A percentile compares a stretch with the other conserved stretches of the same genome.
phyloP scores from a whole-genome alignment of 2,329 filamentous ascomycete species.

The Cladosporium colombiae region DNA sequence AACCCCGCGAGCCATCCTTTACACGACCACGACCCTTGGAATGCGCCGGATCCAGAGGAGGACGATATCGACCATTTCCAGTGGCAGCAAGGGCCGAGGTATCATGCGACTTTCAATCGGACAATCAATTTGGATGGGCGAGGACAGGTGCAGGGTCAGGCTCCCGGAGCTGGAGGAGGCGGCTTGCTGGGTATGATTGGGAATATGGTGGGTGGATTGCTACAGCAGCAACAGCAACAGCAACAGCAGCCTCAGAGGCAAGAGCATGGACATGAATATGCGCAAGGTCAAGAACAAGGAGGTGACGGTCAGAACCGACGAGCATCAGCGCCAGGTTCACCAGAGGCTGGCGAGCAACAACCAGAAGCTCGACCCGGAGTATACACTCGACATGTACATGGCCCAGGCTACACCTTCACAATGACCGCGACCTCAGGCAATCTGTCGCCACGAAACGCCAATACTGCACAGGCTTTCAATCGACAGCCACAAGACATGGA shows the following conservation, averaged over 20 bases:
- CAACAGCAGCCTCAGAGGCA: conserved; percentile 22
- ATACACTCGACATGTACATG: conserved; percentile 26
- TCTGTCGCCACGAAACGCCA: conserved; percentile 53
- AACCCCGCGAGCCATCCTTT: conserved; percentile 35
- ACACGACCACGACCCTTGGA: conserved; percentile 52
- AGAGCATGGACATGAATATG: conserved; percentile 13
- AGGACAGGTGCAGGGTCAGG: conserved; percentile 26
- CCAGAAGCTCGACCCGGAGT: conserved; percentile 22
- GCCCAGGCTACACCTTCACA: conserved; percentile 33
- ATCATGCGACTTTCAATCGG: conserved; percentile 41
- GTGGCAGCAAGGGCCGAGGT: conserved; percentile 36
- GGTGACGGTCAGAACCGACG: conserved; percentile 19
- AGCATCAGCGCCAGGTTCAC: conserved; percentile 22
- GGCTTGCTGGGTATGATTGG: conserved; percentile 39
- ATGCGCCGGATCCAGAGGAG: conserved; percentile 52
- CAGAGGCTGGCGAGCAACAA: conserved; percentile 18
- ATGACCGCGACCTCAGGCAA: conserved; percentile 38
- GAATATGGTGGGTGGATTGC: conserved; percentile 24
- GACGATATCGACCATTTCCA: conserved; percentile 41
- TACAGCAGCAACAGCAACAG: conserved; percentile 20
- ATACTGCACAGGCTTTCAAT: conserved; percentile 48
- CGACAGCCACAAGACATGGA: conserved; percentile 37
- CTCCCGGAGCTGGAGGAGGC: conserved; percentile 39
- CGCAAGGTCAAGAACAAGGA: background rate
- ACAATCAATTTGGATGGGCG: conserved; percentile 36